Conservation (phyloP, 2,329 filamentous ascomycete species). For the Venturia effusa region DNA sequence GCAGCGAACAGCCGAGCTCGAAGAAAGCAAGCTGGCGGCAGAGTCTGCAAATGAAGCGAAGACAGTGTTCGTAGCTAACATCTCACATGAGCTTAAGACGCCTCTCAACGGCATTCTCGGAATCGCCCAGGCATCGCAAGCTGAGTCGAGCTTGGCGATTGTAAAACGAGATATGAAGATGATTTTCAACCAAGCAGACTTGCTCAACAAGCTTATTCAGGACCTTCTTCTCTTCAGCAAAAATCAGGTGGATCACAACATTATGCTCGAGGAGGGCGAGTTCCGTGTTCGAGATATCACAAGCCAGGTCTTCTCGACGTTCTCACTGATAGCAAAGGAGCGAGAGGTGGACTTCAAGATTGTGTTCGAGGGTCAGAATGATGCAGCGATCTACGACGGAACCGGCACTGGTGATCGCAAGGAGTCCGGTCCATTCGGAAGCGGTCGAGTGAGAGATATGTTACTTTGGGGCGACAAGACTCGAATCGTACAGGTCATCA, state of each 20-base stretch:
- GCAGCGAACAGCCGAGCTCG: conserved; percentile 71
- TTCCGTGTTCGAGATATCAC: conserved; percentile 77
- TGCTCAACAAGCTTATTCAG: conserved; percentile 75
- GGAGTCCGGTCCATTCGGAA: conserved; percentile 53
- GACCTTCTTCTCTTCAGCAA: conserved; percentile 85
- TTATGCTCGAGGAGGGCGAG: conserved; percentile 73
- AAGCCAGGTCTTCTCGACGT: conserved; percentile 74
- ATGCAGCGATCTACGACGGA: conserved; percentile 26
- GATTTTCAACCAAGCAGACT: conserved; percentile 78
- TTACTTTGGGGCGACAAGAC: conserved; percentile 88
- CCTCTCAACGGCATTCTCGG: conserved; percentile 92
- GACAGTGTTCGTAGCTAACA: conserved; percentile 94
- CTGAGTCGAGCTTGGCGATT: conserved; percentile 43
- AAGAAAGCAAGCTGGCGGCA: conserved; percentile 81
- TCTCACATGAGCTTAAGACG: conserved; percentile 78
- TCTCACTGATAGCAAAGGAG: conserved; percentile 80
- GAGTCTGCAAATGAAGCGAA: conserved; percentile 96
- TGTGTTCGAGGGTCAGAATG: conserved; percentile 49
- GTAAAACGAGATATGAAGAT: conserved; percentile 78
- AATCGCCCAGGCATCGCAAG: conserved; percentile 25
- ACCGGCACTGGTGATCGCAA: conserved; percentile 32
- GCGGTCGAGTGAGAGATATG: conserved; percentile 69
- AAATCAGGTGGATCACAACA: conserved; percentile 80
- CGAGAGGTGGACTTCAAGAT: conserved; percentile 64
- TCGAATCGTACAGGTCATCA: conserved; percentile 82